These are phyloP conservation scores for Dalbergia cochinchinensis DNA, from an alignment of 306 rosid species.

Conservation along the genomic window DNA sequence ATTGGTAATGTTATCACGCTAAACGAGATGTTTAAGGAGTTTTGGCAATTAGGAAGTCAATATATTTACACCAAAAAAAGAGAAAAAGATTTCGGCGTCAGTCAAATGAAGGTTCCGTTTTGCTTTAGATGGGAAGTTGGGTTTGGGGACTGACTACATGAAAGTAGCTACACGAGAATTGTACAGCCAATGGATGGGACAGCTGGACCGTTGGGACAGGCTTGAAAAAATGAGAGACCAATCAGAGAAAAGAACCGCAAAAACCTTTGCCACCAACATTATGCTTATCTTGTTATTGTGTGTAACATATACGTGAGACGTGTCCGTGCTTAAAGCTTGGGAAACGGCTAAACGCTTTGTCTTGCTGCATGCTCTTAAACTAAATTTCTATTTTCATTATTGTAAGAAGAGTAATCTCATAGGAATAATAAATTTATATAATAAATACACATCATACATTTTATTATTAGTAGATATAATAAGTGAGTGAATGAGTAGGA, in stretches of 20 bases:
- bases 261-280: conserved; percentile 37
- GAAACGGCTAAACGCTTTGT: neutral
- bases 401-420: too few species aligned
- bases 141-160: conserved; percentile 44
- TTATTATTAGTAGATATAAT: too few species aligned
- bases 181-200: neutral
- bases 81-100: neutral
- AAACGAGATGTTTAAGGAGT: neutral
- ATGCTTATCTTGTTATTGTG: neutral
- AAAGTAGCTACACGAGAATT: conserved; percentile 24
- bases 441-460: too few species aligned
- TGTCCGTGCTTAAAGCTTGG: conserved; percentile 39
- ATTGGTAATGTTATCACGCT: neutral
- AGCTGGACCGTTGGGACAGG: conserved; percentile 58
- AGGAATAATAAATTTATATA: too few species aligned
- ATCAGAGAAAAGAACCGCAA: neutral
- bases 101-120: conserved; percentile 1
- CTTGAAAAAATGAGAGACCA: conserved; percentile 47
- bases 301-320: conserved; percentile 11
- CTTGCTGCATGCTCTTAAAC: conserved; percentile 23
- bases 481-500: too few species aligned
- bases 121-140: conserved; percentile 39
- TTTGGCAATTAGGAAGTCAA: conserved; percentile 2
- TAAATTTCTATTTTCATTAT: conserved; percentile 10
- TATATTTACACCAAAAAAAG: neutral